Evolutionary conservation across 75 land plant species (phyloP).

Genomic region (Pinus albicaulis): DNA sequence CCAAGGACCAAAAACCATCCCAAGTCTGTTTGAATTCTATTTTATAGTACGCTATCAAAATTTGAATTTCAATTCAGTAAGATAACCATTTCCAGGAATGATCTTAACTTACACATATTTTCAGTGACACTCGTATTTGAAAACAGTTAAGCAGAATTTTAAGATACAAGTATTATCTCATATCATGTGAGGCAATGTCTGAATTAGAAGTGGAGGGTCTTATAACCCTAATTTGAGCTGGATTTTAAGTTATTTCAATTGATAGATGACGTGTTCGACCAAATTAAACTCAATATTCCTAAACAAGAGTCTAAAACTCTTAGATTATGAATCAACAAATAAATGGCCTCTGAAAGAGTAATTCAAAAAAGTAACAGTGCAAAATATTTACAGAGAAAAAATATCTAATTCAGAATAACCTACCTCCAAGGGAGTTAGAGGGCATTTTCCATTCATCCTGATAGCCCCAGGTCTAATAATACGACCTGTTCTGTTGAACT

Average conservation of each 20-base stretch:
- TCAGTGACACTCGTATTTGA: not conserved
- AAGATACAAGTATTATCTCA: not conserved
- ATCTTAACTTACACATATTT: not conserved
- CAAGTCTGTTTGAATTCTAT: not conserved
- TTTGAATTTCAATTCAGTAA: not conserved
- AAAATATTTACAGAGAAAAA: not conserved
- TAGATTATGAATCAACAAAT: not conserved
- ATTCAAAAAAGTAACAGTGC: not conserved
- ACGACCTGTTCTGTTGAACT: slow-evolving; percentile 90
- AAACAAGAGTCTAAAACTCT: not conserved
- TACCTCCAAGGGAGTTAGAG: slow-evolving; percentile 97
- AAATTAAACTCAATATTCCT: not conserved
- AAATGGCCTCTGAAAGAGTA: not conserved
- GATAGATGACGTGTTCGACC: not conserved
- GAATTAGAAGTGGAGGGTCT: not conserved
- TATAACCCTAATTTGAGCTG: slow-evolving; percentile 1
- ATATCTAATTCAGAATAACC: not conserved
- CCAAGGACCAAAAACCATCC: not conserved
- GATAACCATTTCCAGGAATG: not conserved
- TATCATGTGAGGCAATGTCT: not conserved
- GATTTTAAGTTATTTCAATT: not conserved
- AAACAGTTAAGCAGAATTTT: not conserved
- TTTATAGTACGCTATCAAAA: not conserved
- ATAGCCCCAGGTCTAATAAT: slow-evolving; percentile 77
- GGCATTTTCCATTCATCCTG: slow-evolving; percentile 91